A percentile compares a stretch with the other conserved stretches of the same genome.
Conservation (phyloP, 805 yeast genomes). For the Kuraishia ogatae region DNA sequence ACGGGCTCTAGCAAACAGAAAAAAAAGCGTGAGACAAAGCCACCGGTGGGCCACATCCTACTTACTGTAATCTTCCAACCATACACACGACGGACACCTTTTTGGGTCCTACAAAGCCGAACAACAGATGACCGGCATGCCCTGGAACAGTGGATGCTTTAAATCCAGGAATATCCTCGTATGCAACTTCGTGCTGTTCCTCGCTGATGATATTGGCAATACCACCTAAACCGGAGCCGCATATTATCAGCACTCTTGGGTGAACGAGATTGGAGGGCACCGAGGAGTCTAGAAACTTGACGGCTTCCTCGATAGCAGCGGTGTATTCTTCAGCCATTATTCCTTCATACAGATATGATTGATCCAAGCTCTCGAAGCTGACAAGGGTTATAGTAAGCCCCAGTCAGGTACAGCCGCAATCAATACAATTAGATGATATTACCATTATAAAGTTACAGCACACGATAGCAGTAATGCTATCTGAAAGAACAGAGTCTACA, state of each 20-base stretch:
- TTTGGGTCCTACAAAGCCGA: conserved; percentile 65
- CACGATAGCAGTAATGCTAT: no score
- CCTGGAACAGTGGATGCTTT: conserved; percentile 80
- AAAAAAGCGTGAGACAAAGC: neutral
- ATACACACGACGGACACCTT: conserved; percentile 79
- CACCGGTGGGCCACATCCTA: conserved; percentile 8
- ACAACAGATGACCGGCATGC: conserved; percentile 74
- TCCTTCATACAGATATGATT: no score
- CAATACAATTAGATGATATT: no score
- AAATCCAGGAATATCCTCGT: conserved; percentile 72
- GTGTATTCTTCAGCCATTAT: no score
- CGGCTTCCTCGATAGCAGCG: conserved; percentile 6
- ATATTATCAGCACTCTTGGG: conserved; percentile 72
- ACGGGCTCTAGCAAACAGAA: conserved; percentile 1
- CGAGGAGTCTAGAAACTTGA: conserved; percentile 6
- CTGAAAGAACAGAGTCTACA: no score
- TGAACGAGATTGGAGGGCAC: conserved; percentile 4
- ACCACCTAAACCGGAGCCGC: conserved; percentile 94
- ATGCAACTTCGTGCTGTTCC: conserved; percentile 44
- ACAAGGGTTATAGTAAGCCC: no score
- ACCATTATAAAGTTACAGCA: no score
- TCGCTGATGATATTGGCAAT: conserved; percentile 47
- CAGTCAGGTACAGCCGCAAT: no score
- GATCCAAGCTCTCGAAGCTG: no score
- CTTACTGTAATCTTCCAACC: conserved; percentile 78